phyloP scores from a whole-genome alignment of 2,329 filamentous ascomycete species.

The Sphaceloma murrayae region DNA sequence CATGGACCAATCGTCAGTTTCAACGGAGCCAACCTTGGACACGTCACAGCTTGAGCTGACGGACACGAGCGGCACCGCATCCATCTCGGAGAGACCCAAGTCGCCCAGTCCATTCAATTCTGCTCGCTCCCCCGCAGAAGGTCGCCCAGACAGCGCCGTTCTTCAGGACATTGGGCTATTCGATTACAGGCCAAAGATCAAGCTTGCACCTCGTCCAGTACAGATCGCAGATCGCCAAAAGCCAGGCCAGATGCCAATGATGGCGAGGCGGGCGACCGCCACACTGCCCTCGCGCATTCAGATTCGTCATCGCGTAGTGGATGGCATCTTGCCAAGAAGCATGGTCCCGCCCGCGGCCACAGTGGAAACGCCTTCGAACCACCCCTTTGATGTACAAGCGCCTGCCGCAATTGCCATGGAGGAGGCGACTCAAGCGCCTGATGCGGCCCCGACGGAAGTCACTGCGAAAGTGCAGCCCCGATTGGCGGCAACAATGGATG shows the following conservation, averaged over 20 bases:
- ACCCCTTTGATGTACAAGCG: slow-evolving; percentile 15
- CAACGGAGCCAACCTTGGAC: slow-evolving; percentile 6
- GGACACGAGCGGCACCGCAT: not conserved
- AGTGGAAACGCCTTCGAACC: no score
- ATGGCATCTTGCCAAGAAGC: no score
- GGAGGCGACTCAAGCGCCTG: not conserved
- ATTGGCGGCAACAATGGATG: slow-evolving; percentile 30
- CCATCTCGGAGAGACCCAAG: not conserved
- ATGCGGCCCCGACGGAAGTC: not conserved
- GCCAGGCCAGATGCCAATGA: slow-evolving; percentile 9
- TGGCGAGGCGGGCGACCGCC: slow-evolving; percentile 38
- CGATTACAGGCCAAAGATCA: slow-evolving; percentile 64
- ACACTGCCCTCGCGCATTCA: slow-evolving; percentile 24
- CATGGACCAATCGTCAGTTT: slow-evolving; percentile 4
- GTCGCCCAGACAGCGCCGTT: slow-evolving; percentile 8
- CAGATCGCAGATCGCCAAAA: slow-evolving; percentile 44
- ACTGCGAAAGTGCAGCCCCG: slow-evolving; percentile 18
- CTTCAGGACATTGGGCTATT: slow-evolving; percentile 7
- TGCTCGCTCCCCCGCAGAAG: not conserved
- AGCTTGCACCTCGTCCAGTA: slow-evolving; percentile 77
- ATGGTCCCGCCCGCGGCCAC: slow-evolving; percentile 25
- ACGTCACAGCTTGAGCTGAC: slow-evolving; percentile 11
- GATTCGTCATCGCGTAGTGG: no score
- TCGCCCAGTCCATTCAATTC: slow-evolving; percentile 6
- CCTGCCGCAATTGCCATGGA: slow-evolving; percentile 15